Percentiles rank a stretch among this genome's conserved stretches.
Evolutionary conservation across 2,329 filamentous ascomycete genomes (phyloP).

Genomic region (Fusarium ambrosium): DNA sequence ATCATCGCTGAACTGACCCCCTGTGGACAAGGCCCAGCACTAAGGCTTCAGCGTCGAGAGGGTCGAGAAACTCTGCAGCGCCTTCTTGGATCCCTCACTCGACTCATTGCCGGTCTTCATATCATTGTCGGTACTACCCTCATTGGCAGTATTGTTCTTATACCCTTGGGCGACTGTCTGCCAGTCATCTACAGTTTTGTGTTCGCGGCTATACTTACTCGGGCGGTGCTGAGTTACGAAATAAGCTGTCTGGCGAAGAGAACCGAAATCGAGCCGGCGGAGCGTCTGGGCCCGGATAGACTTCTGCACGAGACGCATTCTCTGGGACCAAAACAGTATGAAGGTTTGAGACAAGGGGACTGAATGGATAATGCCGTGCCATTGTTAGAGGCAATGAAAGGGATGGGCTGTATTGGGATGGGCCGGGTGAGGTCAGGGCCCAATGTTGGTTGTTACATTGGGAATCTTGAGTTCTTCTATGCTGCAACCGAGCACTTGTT

Average conservation of each 20-base stretch:
- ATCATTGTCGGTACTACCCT: slow-evolving; percentile 28
- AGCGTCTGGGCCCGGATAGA: neutral
- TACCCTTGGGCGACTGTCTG: slow-evolving; percentile 26
- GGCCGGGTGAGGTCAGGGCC: neutral
- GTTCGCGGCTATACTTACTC: slow-evolving; percentile 17
- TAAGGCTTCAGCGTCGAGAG: slow-evolving; percentile 4
- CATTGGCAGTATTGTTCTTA: slow-evolving; percentile 20
- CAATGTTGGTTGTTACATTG: neutral
- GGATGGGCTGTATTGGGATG: neutral
- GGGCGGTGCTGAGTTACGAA: slow-evolving; percentile 19
- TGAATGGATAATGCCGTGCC: neutral
- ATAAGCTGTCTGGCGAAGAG: slow-evolving; percentile 18
- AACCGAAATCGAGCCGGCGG: neutral
- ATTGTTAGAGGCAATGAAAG: neutral
- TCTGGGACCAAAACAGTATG: slow-evolving; percentile 9
- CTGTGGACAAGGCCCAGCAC: slow-evolving; percentile 14
- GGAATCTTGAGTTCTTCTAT: neutral
- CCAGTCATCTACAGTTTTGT: slow-evolving; percentile 31
- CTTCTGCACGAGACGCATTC: slow-evolving; percentile 7
- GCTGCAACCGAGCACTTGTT: too few species aligned
- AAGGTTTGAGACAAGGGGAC: slow-evolving; percentile 5
- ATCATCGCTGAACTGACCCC: slow-evolving; percentile 22
- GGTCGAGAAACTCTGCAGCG: neutral
- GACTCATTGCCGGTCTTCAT: slow-evolving; percentile 20
- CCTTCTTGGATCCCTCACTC: slow-evolving; percentile 1